Evolutionary conservation across 139 green algal genomes (phyloP).

Genomic region (Auxenochlorella pyrenoidosa): DNA sequence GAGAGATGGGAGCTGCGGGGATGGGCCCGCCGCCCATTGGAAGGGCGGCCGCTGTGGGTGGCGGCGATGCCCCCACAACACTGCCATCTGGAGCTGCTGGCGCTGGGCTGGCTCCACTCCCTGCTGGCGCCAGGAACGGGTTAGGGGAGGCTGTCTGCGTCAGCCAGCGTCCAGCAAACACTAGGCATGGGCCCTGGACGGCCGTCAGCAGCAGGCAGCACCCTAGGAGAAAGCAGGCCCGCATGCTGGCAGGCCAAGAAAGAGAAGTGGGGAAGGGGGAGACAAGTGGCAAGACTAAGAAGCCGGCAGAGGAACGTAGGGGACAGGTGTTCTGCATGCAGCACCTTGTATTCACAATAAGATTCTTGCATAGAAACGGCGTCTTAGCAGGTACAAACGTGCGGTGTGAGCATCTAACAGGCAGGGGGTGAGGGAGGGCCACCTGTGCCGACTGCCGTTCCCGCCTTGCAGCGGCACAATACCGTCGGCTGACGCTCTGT

Average conservation of each 20-base stretch:
- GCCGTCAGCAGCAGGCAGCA: not conserved
- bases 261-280: not conserved
- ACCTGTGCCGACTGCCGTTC: too few species aligned
- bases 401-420: too few species aligned
- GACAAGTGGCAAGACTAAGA: too few species aligned
- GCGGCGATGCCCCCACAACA: not conserved
- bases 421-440: too few species aligned
- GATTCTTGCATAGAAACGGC: too few species aligned
- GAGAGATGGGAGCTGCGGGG: not conserved
- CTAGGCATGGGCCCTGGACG: not conserved
- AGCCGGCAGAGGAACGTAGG: too few species aligned
- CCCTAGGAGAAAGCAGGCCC: not conserved
- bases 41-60: not conserved
- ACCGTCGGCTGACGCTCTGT: too few species aligned
- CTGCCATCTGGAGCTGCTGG: not conserved
- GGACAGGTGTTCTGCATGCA: too few species aligned
- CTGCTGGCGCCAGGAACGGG: not conserved
- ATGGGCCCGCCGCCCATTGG: not conserved
- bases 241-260: not conserved
- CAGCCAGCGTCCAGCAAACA: not conserved
- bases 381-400: too few species aligned
- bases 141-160: not conserved
- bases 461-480: too few species aligned
- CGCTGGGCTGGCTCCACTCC: too few species aligned
- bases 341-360: too few species aligned